Conservation (phyloP, 306 rosid genomes). For the Aeschynomene evenia region DNA sequence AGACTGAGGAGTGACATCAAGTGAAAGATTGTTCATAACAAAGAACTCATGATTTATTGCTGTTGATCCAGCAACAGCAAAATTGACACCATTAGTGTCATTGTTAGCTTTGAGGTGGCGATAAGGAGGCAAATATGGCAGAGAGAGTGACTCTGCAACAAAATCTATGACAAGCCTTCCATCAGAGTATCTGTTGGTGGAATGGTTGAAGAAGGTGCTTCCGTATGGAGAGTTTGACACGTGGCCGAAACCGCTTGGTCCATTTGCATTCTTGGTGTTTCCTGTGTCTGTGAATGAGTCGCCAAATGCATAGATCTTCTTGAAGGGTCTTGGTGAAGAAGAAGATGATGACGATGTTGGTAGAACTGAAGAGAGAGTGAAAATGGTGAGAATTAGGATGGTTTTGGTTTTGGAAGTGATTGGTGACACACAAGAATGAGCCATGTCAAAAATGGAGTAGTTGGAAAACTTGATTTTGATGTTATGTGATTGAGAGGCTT, state of each 20-base stretch:
- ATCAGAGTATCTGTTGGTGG: conserved; percentile 86
- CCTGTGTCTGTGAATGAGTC: conserved; percentile 98
- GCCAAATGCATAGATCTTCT: conserved; percentile 80
- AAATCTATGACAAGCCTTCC: conserved; percentile 92
- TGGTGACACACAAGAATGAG: conserved; percentile 21
- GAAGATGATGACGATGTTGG: background rate
- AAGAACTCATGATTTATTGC: conserved; percentile 78
- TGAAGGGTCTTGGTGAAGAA: conserved; percentile 49
- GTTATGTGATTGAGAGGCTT: background rate
- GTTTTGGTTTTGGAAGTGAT: conserved; percentile 10
- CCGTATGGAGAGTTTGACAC: conserved; percentile 79
- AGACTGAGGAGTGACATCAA: conserved; percentile 70
- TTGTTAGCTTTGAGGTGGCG: conserved; percentile 32
- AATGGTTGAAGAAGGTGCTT: conserved; percentile 69
- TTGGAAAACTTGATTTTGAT: background rate
- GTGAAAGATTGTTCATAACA: conserved; percentile 68
- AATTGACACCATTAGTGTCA: conserved; percentile 66
- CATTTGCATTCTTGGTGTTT: conserved; percentile 60
- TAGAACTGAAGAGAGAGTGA: conserved; percentile 32
- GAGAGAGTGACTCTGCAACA: conserved; percentile 61
- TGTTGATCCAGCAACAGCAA: conserved; percentile 91
- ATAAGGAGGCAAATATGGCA: conserved; percentile 75
- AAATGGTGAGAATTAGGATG: conserved; percentile 25
- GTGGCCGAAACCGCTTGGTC: conserved; percentile 86
- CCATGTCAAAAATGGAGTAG: conserved; percentile 33